Evolutionary conservation across 768 basidiomycete species (phyloP).

Genomic region (Mycena capillaripes): DNA sequence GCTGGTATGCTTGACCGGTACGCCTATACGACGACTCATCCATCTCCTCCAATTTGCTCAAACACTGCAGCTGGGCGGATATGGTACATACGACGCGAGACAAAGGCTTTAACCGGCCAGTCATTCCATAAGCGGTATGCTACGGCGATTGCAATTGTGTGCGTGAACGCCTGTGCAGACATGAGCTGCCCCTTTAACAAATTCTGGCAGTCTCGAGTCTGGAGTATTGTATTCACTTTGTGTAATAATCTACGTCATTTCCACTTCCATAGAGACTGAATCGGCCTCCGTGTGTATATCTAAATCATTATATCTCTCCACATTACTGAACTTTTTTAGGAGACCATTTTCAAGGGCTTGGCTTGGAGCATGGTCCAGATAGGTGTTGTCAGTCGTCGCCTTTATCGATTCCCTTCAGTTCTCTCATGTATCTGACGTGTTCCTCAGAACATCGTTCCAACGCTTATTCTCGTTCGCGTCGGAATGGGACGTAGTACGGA

Average conservation of each 20-base stretch:
- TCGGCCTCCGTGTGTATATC: conserved; percentile 1
- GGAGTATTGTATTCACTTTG: conserved; percentile 11
- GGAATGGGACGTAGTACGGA: conserved; percentile 18
- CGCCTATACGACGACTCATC: background rate
- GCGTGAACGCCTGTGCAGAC: background rate
- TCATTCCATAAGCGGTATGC: background rate
- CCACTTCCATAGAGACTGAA: background rate
- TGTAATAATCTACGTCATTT: conserved; percentile 20
- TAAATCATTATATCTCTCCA: too few relatives aligned
- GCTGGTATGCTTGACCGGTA: conserved; percentile 12
- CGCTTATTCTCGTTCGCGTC: conserved; percentile 20
- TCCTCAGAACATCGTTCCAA: conserved; percentile 20
- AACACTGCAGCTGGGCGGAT: background rate
- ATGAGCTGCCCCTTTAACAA: background rate
- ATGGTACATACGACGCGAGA: conserved; percentile 17
- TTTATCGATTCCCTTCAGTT: background rate
- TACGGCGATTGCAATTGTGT: conserved; percentile 18
- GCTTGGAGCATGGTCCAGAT: conserved; percentile 23
- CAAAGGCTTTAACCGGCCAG: background rate
- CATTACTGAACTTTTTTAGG: background rate
- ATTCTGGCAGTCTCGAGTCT: conserved; percentile 10
- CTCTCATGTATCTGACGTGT: background rate
- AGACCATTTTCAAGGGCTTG: conserved; percentile 12
- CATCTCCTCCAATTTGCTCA: background rate
- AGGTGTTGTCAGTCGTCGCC: conserved; percentile 15